Conservation (phyloP, 2,329 filamentous ascomycete species). For the Beauveria asiatica region DNA sequence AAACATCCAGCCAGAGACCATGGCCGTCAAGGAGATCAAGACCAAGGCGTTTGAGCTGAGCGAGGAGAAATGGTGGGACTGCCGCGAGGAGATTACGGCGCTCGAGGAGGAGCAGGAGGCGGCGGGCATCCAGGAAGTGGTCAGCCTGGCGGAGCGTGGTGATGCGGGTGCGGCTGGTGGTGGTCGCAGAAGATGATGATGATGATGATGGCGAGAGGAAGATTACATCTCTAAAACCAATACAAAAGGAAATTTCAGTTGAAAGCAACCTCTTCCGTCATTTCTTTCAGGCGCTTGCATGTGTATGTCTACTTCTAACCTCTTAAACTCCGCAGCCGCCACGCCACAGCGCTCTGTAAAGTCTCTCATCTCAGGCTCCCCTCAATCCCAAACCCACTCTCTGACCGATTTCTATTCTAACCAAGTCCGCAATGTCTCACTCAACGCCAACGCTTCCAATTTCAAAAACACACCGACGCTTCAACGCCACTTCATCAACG, state of each 20-base stretch:
- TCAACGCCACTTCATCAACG: neutral
- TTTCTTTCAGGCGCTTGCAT: too few relatives aligned
- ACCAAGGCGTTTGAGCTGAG: constrained; percentile 82
- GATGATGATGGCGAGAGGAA: neutral
- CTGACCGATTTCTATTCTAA: neutral
- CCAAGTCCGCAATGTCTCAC: neutral
- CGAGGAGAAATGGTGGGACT: constrained; percentile 99
- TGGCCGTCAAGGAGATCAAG: constrained; percentile 84
- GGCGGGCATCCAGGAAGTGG: constrained; percentile 88
- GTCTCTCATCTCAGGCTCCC: too few relatives aligned
- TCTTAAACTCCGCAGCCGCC: neutral
- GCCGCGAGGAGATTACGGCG: constrained; percentile 81
- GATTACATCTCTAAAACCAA: neutral
- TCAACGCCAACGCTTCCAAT: constrained; percentile 1
- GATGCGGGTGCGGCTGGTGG: constrained; percentile 37
- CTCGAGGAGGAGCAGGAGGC: constrained; percentile 95
- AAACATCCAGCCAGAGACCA: constrained; percentile 55
- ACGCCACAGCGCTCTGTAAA: too few relatives aligned
- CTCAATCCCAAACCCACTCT: neutral
- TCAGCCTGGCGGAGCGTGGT: constrained; percentile 70
- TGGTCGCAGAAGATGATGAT: constrained; percentile 22
- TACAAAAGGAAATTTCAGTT: too few relatives aligned
- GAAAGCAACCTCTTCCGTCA: too few relatives aligned
- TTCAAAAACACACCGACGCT: neutral
- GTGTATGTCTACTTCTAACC: too few relatives aligned